A percentile compares a stretch with the other conserved stretches of the same genome.
phyloP scores from a whole-genome alignment of 2,329 filamentous ascomycete genomes.

The Pyrenochaeta sp. region DNA sequence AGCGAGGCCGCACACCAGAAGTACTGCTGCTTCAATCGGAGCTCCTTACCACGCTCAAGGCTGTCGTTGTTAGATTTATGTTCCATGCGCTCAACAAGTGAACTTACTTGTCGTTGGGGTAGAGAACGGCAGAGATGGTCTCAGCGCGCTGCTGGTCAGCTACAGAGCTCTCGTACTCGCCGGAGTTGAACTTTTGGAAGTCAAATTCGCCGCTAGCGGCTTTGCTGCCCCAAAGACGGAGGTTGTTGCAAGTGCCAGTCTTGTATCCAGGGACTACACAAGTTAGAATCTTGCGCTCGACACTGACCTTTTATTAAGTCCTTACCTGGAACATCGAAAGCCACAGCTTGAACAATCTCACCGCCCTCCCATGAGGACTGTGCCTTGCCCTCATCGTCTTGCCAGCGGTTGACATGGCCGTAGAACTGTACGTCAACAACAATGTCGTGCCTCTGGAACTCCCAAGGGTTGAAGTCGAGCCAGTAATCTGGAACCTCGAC shows the following conservation, averaged over 20 bases:
- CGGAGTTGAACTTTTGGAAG: constrained; percentile 99
- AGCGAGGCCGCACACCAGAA: constrained; percentile 99
- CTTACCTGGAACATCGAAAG: constrained; percentile 78
- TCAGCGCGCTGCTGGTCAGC: constrained; percentile 99
- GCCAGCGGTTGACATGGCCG: constrained; percentile 77
- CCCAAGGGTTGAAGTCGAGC: constrained; percentile 99
- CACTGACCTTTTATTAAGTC: neutral
- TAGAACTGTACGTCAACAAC: constrained; percentile 98
- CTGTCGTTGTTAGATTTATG: constrained; percentile 27
- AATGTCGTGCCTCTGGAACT: constrained; percentile 95
- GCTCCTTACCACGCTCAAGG: constrained; percentile 93
- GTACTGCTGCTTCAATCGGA: constrained; percentile 98
- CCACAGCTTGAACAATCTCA: constrained; percentile 89
- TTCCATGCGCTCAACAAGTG: neutral
- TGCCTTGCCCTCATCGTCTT: constrained; percentile 78
- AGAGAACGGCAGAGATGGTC: constrained; percentile 96
- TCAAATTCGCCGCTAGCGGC: constrained; percentile 97
- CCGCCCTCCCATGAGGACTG: constrained; percentile 87
- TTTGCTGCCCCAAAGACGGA: constrained; percentile 97
- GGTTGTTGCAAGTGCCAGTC: constrained; percentile 92
- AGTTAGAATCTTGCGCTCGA: constrained; percentile 15
- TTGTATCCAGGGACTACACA: constrained; percentile 85
- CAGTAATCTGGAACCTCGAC: constrained; percentile 99
- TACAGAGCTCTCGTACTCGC: constrained; percentile 97
- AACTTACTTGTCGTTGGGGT: constrained; percentile 86